These are phyloP conservation scores for Paxillus rubicundulus DNA, from an alignment of 768 basidiomycete species.

Conservation along the genomic window DNA sequence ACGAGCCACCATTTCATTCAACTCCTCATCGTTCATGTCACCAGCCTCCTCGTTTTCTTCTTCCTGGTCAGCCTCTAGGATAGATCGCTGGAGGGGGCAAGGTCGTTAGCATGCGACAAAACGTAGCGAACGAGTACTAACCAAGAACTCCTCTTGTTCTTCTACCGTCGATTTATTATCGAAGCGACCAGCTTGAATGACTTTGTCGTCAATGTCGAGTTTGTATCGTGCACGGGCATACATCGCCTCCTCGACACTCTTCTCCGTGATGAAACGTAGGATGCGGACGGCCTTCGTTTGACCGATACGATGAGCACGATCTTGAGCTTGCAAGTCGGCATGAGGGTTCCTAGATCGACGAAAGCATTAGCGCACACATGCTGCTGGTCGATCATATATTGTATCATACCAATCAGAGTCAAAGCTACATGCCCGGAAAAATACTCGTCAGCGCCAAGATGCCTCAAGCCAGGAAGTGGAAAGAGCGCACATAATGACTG, in stretches of 20 bases:
- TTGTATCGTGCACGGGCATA: conserved; percentile 93
- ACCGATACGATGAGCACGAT: conserved; percentile 99
- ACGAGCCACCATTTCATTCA: conserved; percentile 90
- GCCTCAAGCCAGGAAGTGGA: neutral
- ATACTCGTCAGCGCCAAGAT: conserved; percentile 10
- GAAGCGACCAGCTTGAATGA: conserved; percentile 98
- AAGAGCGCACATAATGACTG: conserved; percentile 82
- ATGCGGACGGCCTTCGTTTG: conserved; percentile 98
- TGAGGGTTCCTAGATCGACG: conserved; percentile 81
- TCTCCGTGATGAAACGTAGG: conserved; percentile 94
- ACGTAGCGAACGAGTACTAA: conserved; percentile 36
- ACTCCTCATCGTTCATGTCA: conserved; percentile 91
- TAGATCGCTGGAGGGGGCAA: conserved; percentile 61
- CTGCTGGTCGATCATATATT: neutral
- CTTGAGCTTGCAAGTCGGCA: conserved; percentile 98
- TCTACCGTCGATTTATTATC: conserved; percentile 98
- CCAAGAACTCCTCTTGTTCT: conserved; percentile 94
- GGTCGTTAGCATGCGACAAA: neutral
- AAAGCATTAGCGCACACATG: neutral
- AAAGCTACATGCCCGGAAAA: conserved; percentile 45
- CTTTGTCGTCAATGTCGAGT: conserved; percentile 98
- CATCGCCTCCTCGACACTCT: conserved; percentile 98
- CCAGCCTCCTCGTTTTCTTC: conserved; percentile 88
- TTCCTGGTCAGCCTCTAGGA: conserved; percentile 87
- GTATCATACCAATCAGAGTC: conserved; percentile 66